A percentile compares a stretch with the other conserved stretches of the same genome.
phyloP scores from a whole-genome alignment of 73 alveolate genomes.

The Paramecium primaurelia region DNA sequence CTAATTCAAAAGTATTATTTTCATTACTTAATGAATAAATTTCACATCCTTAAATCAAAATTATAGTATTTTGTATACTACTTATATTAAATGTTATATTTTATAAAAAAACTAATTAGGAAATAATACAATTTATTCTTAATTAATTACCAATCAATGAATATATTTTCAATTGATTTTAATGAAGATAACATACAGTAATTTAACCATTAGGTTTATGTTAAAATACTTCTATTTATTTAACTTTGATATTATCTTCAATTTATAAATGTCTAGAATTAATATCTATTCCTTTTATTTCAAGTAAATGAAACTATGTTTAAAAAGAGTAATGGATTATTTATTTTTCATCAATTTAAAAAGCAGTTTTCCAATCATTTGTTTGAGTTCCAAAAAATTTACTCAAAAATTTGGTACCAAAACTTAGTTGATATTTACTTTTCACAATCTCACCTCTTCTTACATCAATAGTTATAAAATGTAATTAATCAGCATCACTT shows the following conservation, averaged over 20 bases:
- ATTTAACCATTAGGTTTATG: background rate
- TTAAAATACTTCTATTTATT: background rate
- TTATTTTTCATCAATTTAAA: background rate
- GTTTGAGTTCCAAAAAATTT: background rate
- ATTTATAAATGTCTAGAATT: background rate
- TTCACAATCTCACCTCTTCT: background rate
- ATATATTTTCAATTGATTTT: background rate
- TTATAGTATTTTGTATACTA: background rate
- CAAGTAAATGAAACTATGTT: background rate
- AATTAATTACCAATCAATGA: background rate
- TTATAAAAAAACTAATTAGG: background rate
- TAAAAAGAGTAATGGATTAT: background rate
- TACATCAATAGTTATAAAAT: background rate
- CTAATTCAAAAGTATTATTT: background rate
- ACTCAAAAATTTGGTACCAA: background rate
- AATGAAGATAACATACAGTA: background rate
- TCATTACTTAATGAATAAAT: background rate
- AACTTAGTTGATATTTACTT: background rate
- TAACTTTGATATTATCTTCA: background rate
- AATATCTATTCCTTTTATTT: background rate
- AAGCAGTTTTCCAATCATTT: conserved; percentile 1
- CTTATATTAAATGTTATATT: background rate
- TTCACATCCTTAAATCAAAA: background rate
- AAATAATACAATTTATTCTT: background rate
- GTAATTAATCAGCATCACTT: background rate